Percentiles rank a stretch among this genome's conserved stretches.
These are phyloP conservation scores for Lodderomyces beijingensis DNA, from an alignment of 1,139 yeast genomes.

Conservation along the genomic window DNA sequence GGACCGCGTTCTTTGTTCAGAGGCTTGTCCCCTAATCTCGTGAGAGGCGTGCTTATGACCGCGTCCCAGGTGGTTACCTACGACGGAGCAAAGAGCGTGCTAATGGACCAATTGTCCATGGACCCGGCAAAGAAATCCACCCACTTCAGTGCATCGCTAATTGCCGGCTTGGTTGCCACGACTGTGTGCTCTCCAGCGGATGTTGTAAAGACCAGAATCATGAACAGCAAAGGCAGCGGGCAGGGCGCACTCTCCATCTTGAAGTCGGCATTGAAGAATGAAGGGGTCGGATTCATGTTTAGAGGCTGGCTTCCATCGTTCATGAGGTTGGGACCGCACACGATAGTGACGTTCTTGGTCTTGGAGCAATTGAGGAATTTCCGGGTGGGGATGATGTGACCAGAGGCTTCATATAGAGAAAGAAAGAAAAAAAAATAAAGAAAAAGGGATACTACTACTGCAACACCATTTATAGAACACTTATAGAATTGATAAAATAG, in stretches of 20 bases:
- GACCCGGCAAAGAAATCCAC: conserved; percentile 64
- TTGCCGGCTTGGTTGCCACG: conserved; percentile 85
- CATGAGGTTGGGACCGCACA: conserved; percentile 83
- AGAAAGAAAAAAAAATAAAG: background rate
- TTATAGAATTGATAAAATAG: too few relatives aligned
- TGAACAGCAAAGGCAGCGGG: conserved; percentile 60
- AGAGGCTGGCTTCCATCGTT: conserved; percentile 92
- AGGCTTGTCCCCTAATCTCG: conserved; percentile 73
- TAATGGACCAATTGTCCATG: conserved; percentile 48
- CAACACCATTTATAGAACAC: too few relatives aligned
- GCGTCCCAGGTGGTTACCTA: conserved; percentile 89
- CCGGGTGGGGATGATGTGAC: conserved; percentile 43
- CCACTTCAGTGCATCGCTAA: conserved; percentile 70
- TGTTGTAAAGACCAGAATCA: conserved; percentile 82
- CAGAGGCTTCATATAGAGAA: background rate
- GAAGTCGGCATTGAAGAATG: conserved; percentile 53
- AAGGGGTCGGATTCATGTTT: conserved; percentile 77
- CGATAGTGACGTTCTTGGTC: conserved; percentile 78
- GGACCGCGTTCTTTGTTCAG: conserved; percentile 59
- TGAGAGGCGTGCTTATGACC: conserved; percentile 83
- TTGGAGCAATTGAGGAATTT: conserved; percentile 70
- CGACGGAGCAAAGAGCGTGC: conserved; percentile 63
- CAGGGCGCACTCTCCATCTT: conserved; percentile 52
- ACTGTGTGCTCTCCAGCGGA: conserved; percentile 92
- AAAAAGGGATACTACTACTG: background rate